phyloP scores from a whole-genome alignment of 108 stramenopile species.

The Fragilaria radians region DNA sequence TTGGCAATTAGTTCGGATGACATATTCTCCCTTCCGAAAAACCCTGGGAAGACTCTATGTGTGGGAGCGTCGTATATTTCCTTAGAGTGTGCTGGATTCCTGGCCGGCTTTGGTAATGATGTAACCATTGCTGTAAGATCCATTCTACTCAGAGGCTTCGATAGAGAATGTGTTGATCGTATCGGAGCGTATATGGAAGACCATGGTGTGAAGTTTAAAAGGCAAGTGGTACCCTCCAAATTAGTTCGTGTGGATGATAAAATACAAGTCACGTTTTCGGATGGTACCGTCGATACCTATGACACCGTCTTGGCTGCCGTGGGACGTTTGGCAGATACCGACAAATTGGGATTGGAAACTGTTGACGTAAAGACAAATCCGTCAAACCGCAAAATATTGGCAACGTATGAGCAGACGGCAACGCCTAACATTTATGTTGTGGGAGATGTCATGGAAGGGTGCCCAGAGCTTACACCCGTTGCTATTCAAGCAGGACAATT shows the following conservation, averaged over 20 bases:
- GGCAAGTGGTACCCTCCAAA: slow-evolving; percentile 66
- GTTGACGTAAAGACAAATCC: slow-evolving; percentile 71
- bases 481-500: slow-evolving; percentile 92
- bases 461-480: slow-evolving; percentile 96
- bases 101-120: slow-evolving; percentile 86
- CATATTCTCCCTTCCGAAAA: slow-evolving; percentile 81
- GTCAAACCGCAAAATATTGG: slow-evolving; percentile 68
- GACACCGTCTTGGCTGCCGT: slow-evolving; percentile 91
- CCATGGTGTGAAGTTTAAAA: slow-evolving; percentile 80
- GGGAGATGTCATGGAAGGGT: slow-evolving; percentile 94
- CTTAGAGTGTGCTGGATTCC: slow-evolving; percentile 97
- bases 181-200: slow-evolving; percentile 83
- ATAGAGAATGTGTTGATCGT: slow-evolving; percentile 88
- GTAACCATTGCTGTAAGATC: slow-evolving; percentile 94
- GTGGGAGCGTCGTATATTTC: slow-evolving; percentile 97
- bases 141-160: slow-evolving; percentile 95
- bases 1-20: slow-evolving; percentile 94
- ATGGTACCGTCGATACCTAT: slow-evolving; percentile 64
- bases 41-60: slow-evolving; percentile 94
- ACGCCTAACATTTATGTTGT: slow-evolving; percentile 95
- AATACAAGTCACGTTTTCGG: slow-evolving; percentile 84
- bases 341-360: slow-evolving; percentile 75
- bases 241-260: slow-evolving; percentile 72
- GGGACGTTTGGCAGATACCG: slow-evolving; percentile 89
- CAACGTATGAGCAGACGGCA: slow-evolving; percentile 79